Evolutionary conservation across 1,284 basidiomycete species (phyloP).

Genomic region (Heimioporus retisporus): DNA sequence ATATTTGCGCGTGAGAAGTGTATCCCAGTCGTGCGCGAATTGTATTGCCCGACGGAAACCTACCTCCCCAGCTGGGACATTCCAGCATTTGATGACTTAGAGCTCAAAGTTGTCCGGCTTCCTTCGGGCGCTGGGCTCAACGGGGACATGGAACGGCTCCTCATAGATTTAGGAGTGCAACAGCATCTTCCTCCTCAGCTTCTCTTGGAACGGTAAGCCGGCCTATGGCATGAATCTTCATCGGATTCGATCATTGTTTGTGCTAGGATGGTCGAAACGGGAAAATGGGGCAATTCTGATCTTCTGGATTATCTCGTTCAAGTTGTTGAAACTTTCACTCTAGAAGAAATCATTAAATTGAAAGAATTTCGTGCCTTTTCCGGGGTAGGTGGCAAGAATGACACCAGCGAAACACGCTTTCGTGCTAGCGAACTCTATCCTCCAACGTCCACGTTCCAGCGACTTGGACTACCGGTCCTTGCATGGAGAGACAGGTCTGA

Average conservation of each 20-base stretch:
- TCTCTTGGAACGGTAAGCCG: not conserved
- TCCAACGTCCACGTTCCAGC: constrained; percentile 77
- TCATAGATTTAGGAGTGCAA: not conserved
- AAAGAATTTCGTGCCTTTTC: constrained; percentile 81
- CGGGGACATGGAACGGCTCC: not conserved
- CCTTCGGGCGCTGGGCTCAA: not conserved
- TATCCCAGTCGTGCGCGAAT: constrained; percentile 84
- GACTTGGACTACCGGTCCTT: constrained; percentile 82
- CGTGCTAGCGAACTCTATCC: constrained; percentile 85
- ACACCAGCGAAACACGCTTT: constrained; percentile 49
- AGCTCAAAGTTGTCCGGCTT: not conserved
- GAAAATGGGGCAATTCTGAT: constrained; percentile 78
- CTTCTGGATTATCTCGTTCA: constrained; percentile 87
- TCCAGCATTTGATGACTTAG: not conserved
- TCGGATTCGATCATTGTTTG: not conserved
- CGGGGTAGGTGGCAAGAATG: constrained; percentile 57
- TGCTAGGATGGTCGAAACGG: constrained; percentile 81
- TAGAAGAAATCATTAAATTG: constrained; percentile 76
- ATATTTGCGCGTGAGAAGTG: constrained; percentile 72
- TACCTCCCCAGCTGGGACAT: not conserved
- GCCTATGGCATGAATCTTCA: not conserved
- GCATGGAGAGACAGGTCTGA: constrained; percentile 66
- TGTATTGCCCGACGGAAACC: constrained; percentile 65
- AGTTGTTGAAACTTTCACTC: constrained; percentile 73
- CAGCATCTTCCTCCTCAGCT: not conserved